Percentiles rank a stretch among this genome's conserved stretches.
Conservation (phyloP, 805 yeast genomes). For the Lipomyces lipofer region DNA sequence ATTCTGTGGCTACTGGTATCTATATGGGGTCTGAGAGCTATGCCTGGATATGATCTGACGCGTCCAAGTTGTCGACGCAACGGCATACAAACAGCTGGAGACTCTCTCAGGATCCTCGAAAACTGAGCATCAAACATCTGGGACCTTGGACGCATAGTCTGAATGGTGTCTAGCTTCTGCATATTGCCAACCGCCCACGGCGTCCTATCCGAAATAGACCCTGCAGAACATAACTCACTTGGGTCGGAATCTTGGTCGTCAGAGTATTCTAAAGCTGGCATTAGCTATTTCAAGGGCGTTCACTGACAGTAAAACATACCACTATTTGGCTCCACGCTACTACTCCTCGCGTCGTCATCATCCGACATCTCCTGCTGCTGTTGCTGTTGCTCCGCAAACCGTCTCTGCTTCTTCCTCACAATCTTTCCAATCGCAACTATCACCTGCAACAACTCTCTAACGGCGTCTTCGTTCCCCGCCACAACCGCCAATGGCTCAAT, state of each 20-base stretch:
- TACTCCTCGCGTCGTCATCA: conserved; percentile 7
- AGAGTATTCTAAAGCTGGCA: not conserved
- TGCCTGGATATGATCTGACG: too few species aligned
- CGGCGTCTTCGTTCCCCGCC: conserved; percentile 10
- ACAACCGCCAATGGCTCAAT: conserved; percentile 23
- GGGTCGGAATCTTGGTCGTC: conserved; percentile 10
- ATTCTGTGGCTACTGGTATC: too few species aligned
- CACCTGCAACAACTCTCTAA: conserved; percentile 12
- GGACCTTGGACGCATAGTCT: too few species aligned
- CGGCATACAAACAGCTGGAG: too few species aligned
- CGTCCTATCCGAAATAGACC: not conserved
- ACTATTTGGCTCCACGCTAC: conserved; percentile 17
- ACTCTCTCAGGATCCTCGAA: too few species aligned
- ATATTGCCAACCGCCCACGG: too few species aligned
- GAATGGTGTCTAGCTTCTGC: too few species aligned
- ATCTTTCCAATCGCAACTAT: conserved; percentile 17
- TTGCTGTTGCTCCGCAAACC: not conserved
- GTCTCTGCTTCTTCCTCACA: conserved; percentile 3
- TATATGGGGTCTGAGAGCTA: too few species aligned
- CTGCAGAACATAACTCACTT: not conserved
- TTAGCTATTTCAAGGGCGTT: not conserved
- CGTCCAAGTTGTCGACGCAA: too few species aligned
- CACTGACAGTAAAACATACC: conserved; percentile 9
- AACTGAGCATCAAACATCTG: too few species aligned
- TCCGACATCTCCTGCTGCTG: not conserved